phyloP scores from a whole-genome alignment of 306 rosid species.

The barrel medic (Medicago truncatula) region MtrunA17r5.0-ANR NC_053048.1:37179501-37180000 shows the following conservation, averaged over 20 bases:
- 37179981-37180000: not conserved
- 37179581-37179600: slow-evolving; percentile 65
- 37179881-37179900: not conserved
- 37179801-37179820: slow-evolving; percentile 80
- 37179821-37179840: slow-evolving; percentile 63
- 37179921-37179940: not conserved
- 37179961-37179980: not conserved
- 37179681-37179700: slow-evolving; percentile 65
- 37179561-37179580: slow-evolving; percentile 62
- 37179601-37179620: slow-evolving; percentile 72
- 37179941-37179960: not conserved
- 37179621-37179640: slow-evolving; percentile 68
- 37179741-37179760: slow-evolving; percentile 72
- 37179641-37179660: slow-evolving; percentile 68
- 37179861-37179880: slow-evolving; percentile 64
- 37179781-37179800: slow-evolving; percentile 71
- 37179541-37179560: slow-evolving; percentile 82
- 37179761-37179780: slow-evolving; percentile 59
- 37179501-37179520: slow-evolving; percentile 54
- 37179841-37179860: slow-evolving; percentile 62
- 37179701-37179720: slow-evolving; percentile 50
- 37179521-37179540: slow-evolving; percentile 74
- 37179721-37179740: slow-evolving; percentile 71
- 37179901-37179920: not conserved
- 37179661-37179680: slow-evolving; percentile 62